Evolutionary conservation across 345 rosid genomes (phyloP).

Genomic region (Eucalyptus virginea): DNA sequence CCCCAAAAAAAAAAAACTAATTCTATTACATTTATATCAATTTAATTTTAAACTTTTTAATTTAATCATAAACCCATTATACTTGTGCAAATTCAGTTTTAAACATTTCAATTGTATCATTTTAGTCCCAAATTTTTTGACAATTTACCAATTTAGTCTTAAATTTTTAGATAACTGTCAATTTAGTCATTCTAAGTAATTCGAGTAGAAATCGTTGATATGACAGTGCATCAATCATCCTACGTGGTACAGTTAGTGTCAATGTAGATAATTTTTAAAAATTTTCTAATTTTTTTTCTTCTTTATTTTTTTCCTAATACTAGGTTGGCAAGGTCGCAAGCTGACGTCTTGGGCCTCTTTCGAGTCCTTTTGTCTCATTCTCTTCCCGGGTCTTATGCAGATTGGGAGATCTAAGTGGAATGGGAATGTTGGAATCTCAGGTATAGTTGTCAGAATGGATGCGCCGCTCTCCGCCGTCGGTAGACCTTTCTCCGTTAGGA

Average conservation of each 20-base stretch:
- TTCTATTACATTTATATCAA: rapidly evolving
- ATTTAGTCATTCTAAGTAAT: rapidly evolving
- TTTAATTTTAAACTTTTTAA: too few species aligned
- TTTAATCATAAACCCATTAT: rapidly evolving
- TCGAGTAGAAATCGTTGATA: rapidly evolving
- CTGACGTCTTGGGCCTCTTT: neutral
- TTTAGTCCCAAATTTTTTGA: rapidly evolving
- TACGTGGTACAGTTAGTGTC: rapidly evolving
- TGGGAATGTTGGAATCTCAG: conserved; percentile 66
- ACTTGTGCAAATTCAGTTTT: rapidly evolving
- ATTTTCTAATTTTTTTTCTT: rapidly evolving
- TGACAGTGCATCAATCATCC: rapidly evolving
- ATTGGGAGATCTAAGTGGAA: conserved; percentile 89
- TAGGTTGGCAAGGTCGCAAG: too few species aligned
- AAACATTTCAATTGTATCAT: rapidly evolving
- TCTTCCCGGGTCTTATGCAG: conserved; percentile 17
- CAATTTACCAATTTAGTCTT: rapidly evolving
- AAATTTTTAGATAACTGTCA: rapidly evolving
- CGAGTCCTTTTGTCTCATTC: neutral
- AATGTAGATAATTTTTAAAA: too few species aligned
- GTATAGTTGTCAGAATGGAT: conserved; percentile 30
- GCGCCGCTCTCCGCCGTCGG: conserved; percentile 40
- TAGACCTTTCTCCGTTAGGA: conserved; percentile 59
- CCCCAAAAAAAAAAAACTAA: too few species aligned
- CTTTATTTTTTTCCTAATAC: too few species aligned